Evolutionary conservation across 139 green algal species (phyloP).

Genomic region (Diplosphaera chodatii): DNA sequence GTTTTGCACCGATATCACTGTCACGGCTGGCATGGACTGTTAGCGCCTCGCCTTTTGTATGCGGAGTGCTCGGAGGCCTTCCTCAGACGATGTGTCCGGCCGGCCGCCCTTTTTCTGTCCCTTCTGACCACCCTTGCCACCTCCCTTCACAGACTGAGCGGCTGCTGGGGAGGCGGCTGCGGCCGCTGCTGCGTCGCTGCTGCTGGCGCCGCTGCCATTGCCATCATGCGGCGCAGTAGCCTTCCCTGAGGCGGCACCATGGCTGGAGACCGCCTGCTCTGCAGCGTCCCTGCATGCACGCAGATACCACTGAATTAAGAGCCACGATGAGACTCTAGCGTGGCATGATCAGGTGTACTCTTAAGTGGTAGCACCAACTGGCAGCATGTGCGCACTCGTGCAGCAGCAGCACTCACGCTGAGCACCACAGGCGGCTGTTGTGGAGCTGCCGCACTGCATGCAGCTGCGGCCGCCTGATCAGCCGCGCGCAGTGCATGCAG

Average conservation of each 20-base stretch:
- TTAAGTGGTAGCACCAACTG: not conserved
- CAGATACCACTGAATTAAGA: too few species aligned
- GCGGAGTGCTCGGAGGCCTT: slow-evolving; percentile 62
- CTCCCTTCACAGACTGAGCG: not conserved
- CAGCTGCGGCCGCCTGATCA: not conserved
- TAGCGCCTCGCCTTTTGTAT: slow-evolving; percentile 51
- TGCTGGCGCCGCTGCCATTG: not conserved
- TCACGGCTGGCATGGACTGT: too few species aligned
- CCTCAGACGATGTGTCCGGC: slow-evolving; percentile 34
- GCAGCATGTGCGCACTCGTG: not conserved
- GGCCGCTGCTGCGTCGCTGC: too few species aligned
- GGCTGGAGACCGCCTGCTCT: not conserved
- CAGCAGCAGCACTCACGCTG: not conserved
- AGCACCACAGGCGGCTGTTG: not conserved
- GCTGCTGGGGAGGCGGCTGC: not conserved
- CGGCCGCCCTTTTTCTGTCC: slow-evolving; percentile 17
- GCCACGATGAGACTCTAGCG: too few species aligned
- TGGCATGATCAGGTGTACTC: not conserved
- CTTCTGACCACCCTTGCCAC: slow-evolving; percentile 1
- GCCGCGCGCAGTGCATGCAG: not conserved
- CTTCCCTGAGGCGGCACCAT: too few species aligned
- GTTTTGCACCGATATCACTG: not conserved
- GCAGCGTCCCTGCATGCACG: too few species aligned
- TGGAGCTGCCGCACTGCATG: not conserved
- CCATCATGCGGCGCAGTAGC: not conserved